phyloP scores from a whole-genome alignment of 2,329 filamentous ascomycete genomes.

The Cladobotryum protrusum region DNA sequence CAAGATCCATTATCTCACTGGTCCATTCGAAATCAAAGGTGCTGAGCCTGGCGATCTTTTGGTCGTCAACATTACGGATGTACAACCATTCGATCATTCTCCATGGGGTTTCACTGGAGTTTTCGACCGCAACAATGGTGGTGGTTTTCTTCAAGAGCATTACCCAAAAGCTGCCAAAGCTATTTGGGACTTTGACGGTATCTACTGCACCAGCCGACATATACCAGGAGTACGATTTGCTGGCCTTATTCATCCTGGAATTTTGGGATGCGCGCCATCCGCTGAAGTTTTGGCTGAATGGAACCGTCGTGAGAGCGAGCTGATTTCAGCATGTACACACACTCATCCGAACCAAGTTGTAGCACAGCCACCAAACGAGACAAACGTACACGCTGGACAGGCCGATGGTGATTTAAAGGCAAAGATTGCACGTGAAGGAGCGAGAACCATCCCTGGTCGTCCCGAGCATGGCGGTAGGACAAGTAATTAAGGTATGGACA shows the following conservation, averaged over 20 bases:
- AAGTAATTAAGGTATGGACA: neutral
- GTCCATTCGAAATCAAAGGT: constrained; percentile 79
- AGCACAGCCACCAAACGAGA: constrained; percentile 66
- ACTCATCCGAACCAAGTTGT: constrained; percentile 62
- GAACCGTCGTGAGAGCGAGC: constrained; percentile 76
- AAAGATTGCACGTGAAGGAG: constrained; percentile 70
- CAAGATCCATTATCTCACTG: constrained; percentile 78
- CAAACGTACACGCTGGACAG: constrained; percentile 66
- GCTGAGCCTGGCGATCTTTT: constrained; percentile 81
- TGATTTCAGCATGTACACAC: constrained; percentile 55
- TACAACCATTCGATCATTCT: constrained; percentile 77
- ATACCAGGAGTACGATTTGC: constrained; percentile 83
- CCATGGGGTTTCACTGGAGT: constrained; percentile 89
- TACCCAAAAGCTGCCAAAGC: constrained; percentile 72
- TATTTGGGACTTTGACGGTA: constrained; percentile 53
- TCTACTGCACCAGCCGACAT: constrained; percentile 75
- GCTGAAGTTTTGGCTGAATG: constrained; percentile 70
- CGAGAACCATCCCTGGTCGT: constrained; percentile 75
- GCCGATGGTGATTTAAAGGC: constrained; percentile 52
- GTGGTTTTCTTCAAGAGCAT: constrained; percentile 80
- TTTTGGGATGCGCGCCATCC: constrained; percentile 82
- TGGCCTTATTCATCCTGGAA: constrained; percentile 85
- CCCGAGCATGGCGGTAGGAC: constrained; percentile 80
- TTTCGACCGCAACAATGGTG: constrained; percentile 75
- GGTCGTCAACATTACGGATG: constrained; percentile 85